A percentile compares a stretch with the other conserved stretches of the same genome.
Evolutionary conservation across 2,329 filamentous ascomycete species (phyloP).

Genomic region (Akanthomyces uredinophilus): DNA sequence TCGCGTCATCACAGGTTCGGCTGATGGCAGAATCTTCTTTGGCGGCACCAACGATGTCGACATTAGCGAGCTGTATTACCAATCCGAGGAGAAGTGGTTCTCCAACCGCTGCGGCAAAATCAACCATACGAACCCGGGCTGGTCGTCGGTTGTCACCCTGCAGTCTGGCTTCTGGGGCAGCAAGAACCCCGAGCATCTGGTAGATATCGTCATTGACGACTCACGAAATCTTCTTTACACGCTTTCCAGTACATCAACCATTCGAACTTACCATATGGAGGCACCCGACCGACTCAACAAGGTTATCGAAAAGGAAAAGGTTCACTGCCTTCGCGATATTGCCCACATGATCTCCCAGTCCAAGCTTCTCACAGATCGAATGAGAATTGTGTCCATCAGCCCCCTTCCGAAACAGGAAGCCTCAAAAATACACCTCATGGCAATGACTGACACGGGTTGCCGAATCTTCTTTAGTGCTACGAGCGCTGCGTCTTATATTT

Average conservation of each 20-base stretch:
- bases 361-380: conserved; percentile 61
- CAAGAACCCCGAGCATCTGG: conserved; percentile 57
- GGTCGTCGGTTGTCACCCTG: conserved; percentile 57
- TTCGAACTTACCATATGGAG: conserved; percentile 87
- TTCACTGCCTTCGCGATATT: conserved; percentile 63
- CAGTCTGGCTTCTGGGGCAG: conserved; percentile 46
- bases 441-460: conserved; percentile 83
- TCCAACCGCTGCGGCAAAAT: conserved; percentile 80
- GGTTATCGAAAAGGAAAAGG: conserved; percentile 61
- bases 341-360: conserved; percentile 79
- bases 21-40: conserved; percentile 89
- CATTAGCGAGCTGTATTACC: conserved; percentile 90
- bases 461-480: conserved; percentile 90
- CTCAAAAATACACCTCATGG: conserved; percentile 80
- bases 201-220: conserved; percentile 83
- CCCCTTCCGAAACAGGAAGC: conserved; percentile 77
- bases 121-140: conserved; percentile 75
- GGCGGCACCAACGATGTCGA: conserved; percentile 76
- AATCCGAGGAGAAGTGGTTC: conserved; percentile 97
- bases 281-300: conserved; percentile 54
- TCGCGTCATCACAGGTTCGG: conserved; percentile 72
- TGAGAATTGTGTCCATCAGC: conserved; percentile 77
- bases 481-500: conserved; percentile 63
- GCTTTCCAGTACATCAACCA: conserved; percentile 79
- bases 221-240: conserved; percentile 85